Evolutionary conservation across 208 protist species (phyloP).

Genomic region (Acanthamoeba triangularis): DNA sequence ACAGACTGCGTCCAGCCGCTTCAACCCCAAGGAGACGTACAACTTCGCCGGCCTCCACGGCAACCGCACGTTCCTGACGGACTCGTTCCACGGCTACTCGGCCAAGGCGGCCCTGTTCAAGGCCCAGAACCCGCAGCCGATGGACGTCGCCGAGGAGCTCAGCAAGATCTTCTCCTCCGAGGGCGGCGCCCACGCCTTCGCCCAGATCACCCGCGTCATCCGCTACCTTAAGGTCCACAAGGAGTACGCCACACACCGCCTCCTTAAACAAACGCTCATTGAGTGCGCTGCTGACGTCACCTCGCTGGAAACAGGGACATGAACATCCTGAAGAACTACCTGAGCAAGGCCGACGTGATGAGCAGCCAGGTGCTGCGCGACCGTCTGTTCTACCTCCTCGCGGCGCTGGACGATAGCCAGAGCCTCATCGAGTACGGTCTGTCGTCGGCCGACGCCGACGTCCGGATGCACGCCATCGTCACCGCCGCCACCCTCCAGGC

Average conservation of each 20-base stretch:
- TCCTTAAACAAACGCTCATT: neutral
- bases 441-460: constrained; percentile 8
- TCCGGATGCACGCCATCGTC: constrained; percentile 39
- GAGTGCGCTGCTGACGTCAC: neutral
- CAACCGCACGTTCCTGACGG: neutral
- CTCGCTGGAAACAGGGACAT: neutral
- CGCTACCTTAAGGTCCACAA: constrained; percentile 60
- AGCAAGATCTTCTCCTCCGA: constrained; percentile 41
- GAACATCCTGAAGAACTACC: neutral
- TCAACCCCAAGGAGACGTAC: neutral
- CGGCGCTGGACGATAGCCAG: neutral
- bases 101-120: constrained; percentile 25
- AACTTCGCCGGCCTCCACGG: neutral
- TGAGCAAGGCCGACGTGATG: neutral
- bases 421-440: constrained; percentile 15
- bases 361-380: constrained; percentile 27
- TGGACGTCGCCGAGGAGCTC: constrained; percentile 5
- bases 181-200: constrained; percentile 24
- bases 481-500: neutral
- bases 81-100: constrained; percentile 48
- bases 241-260: neutral
- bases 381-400: constrained; percentile 69
- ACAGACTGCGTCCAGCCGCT: neutral
- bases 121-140: neutral
- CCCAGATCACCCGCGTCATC: constrained; percentile 51